phyloP scores from a whole-genome alignment of 228 moss, liverwort and hornwort species.

The Sphagnum magellanicum region DNA sequence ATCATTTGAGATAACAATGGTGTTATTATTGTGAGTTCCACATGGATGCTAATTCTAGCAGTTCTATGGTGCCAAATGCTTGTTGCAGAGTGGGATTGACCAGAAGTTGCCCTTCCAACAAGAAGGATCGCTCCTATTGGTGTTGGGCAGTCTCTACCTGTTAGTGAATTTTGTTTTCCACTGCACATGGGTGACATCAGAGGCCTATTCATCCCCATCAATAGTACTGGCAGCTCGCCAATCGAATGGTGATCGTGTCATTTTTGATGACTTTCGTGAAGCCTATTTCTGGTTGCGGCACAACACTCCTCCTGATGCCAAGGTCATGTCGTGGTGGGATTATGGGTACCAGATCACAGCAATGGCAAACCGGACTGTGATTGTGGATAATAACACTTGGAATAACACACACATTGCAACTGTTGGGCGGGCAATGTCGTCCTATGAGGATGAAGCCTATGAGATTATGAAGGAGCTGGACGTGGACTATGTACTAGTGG shows the following conservation, averaged over 20 bases:
- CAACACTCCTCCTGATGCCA: constrained; percentile 89
- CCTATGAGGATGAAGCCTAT: constrained; percentile 89
- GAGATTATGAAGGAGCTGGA: constrained; percentile 83
- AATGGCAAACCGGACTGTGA: constrained; percentile 96
- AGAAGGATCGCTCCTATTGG: constrained; percentile 63
- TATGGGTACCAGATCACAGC: constrained; percentile 97
- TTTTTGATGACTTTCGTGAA: constrained; percentile 98
- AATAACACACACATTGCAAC: constrained; percentile 98
- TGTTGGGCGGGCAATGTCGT: constrained; percentile 95
- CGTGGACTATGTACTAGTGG: constrained; percentile 90
- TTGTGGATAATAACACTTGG: constrained; percentile 99
- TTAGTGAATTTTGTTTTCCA: constrained; percentile 76
- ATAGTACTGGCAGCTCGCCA: constrained; percentile 97
- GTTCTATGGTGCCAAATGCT: constrained; percentile 6
- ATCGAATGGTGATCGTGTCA: constrained; percentile 90
- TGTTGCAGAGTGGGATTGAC: constrained; percentile 74
- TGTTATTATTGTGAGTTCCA: constrained; percentile 1
- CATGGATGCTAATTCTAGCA: background rate
- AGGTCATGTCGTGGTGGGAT: constrained; percentile 99
- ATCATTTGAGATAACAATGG: background rate
- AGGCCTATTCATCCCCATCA: constrained; percentile 98
- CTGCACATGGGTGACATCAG: constrained; percentile 99
- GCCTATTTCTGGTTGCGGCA: constrained; percentile 98
- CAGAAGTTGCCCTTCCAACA: constrained; percentile 82
- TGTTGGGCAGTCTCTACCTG: constrained; percentile 75